These are phyloP conservation scores for Cytospora schulzeri DNA, from an alignment of 2,329 filamentous ascomycete genomes.

Conservation along the genomic window DNA sequence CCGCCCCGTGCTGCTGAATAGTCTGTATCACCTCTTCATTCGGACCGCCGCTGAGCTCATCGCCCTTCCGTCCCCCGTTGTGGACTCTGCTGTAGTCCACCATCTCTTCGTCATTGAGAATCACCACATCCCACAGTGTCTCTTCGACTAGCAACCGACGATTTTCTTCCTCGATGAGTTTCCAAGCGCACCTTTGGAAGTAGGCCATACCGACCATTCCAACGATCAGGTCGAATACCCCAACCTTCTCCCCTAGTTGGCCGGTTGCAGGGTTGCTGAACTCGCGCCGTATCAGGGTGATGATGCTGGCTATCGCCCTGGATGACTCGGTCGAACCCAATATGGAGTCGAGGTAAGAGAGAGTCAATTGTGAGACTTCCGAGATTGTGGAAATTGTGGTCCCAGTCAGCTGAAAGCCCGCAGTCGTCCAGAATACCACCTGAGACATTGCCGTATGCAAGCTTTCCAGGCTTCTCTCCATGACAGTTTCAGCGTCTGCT, in stretches of 20 bases:
- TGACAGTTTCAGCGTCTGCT: slow-evolving; percentile 56
- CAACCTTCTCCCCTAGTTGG: slow-evolving; percentile 59
- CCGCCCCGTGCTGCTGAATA: slow-evolving; percentile 39
- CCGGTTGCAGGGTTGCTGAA: slow-evolving; percentile 66
- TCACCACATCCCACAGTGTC: slow-evolving; percentile 67
- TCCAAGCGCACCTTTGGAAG: slow-evolving; percentile 59
- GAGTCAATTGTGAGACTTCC: slow-evolving; percentile 58
- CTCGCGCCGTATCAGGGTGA: slow-evolving; percentile 64
- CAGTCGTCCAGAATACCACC: slow-evolving; percentile 62
- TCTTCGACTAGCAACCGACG: slow-evolving; percentile 54
- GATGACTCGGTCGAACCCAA: slow-evolving; percentile 72
- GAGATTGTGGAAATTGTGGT: slow-evolving; percentile 57
- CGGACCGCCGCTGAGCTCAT: slow-evolving; percentile 31
- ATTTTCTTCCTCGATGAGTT: slow-evolving; percentile 52
- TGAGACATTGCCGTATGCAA: slow-evolving; percentile 60
- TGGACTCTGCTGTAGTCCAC: slow-evolving; percentile 49
- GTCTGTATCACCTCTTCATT: slow-evolving; percentile 38
- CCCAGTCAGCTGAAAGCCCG: slow-evolving; percentile 60
- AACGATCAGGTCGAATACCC: slow-evolving; percentile 62
- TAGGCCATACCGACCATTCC: slow-evolving; percentile 64
- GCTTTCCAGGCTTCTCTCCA: slow-evolving; percentile 58
- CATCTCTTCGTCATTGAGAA: slow-evolving; percentile 59
- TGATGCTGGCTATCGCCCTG: slow-evolving; percentile 66
- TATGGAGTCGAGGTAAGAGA: slow-evolving; percentile 63
- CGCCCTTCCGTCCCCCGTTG: slow-evolving; percentile 31